Percentiles rank a stretch among this genome's conserved stretches.
Evolutionary conservation across 441 rosid genomes (phyloP).

Genomic region (Aleurites moluccanus): DNA sequence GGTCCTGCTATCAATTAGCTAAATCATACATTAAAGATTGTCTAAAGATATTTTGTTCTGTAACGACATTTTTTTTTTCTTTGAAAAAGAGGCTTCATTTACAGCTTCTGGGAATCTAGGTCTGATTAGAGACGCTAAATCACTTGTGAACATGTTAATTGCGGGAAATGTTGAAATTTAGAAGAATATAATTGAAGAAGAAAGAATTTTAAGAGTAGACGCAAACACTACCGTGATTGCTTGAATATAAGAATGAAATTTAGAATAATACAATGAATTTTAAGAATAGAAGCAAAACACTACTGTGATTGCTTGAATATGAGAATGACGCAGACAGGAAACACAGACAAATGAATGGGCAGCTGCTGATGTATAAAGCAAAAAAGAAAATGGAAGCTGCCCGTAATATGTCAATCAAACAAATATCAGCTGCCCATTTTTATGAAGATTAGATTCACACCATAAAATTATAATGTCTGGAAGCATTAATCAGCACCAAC

Average conservation of each 20-base stretch:
- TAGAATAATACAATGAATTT: too few species aligned
- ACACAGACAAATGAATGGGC: not conserved
- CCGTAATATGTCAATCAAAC: not conserved
- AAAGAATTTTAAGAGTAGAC: constrained; percentile 10
- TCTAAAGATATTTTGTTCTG: too few species aligned
- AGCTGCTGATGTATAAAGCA: constrained; percentile 4
- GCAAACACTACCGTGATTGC: too few species aligned
- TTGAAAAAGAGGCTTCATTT: not conserved
- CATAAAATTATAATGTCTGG: not conserved
- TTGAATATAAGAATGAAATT: too few species aligned
- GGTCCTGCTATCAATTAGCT: too few species aligned
- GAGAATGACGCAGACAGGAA: constrained; percentile 3
- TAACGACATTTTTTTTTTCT: not conserved
- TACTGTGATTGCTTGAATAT: not conserved
- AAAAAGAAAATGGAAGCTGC: not conserved
- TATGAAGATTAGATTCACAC: constrained; percentile 17
- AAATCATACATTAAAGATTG: too few species aligned
- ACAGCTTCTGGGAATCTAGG: not conserved
- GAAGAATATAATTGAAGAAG: constrained; percentile 17
- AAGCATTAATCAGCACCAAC: constrained; percentile 9
- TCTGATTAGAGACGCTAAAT: not conserved
- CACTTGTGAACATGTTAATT: not conserved
- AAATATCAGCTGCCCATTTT: not conserved
- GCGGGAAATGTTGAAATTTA: constrained; percentile 15
- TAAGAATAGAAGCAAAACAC: constrained; percentile 18